Evolutionary conservation across 768 basidiomycete genomes (phyloP).

Genomic region (Cystobasidium onofrii): DNA sequence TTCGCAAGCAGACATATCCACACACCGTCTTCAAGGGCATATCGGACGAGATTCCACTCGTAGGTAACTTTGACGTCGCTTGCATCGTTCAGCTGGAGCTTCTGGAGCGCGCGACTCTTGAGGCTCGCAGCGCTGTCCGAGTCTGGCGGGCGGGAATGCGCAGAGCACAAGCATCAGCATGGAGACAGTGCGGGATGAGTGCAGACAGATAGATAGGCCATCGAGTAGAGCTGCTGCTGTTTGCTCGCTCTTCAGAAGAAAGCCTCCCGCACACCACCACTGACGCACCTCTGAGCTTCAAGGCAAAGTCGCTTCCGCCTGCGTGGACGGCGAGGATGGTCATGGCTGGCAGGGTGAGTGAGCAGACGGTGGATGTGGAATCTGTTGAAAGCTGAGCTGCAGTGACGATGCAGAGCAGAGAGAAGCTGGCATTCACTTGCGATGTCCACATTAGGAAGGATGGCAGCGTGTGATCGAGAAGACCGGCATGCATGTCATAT

Average conservation of each 20-base stretch:
- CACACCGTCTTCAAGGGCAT: constrained; percentile 40
- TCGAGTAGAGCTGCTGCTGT: too few relatives aligned
- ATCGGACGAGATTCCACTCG: constrained; percentile 41
- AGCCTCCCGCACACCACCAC: neutral
- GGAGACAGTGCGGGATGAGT: too few relatives aligned
- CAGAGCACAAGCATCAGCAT: neutral
- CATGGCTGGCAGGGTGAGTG: constrained; percentile 8
- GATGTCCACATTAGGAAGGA: neutral
- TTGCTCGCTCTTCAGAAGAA: too few relatives aligned
- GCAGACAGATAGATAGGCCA: too few relatives aligned
- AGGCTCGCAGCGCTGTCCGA: constrained; percentile 31
- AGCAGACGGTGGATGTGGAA: too few relatives aligned
- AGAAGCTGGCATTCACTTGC: neutral
- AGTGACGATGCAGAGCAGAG: too few relatives aligned
- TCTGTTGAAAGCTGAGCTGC: too few relatives aligned
- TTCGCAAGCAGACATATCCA: neutral
- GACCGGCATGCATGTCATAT: neutral
- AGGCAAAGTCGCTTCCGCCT: constrained; percentile 35
- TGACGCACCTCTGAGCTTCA: constrained; percentile 38
- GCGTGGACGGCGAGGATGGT: constrained; percentile 25
- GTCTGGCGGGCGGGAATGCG: neutral
- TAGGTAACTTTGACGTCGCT: constrained; percentile 35
- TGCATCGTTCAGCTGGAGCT: constrained; percentile 33
- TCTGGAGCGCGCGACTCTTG: constrained; percentile 32
- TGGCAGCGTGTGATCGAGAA: neutral